These are phyloP conservation scores for Ophioceras dolichostomum DNA, from an alignment of 2,329 filamentous ascomycete species.

Conservation along the genomic window DNA sequence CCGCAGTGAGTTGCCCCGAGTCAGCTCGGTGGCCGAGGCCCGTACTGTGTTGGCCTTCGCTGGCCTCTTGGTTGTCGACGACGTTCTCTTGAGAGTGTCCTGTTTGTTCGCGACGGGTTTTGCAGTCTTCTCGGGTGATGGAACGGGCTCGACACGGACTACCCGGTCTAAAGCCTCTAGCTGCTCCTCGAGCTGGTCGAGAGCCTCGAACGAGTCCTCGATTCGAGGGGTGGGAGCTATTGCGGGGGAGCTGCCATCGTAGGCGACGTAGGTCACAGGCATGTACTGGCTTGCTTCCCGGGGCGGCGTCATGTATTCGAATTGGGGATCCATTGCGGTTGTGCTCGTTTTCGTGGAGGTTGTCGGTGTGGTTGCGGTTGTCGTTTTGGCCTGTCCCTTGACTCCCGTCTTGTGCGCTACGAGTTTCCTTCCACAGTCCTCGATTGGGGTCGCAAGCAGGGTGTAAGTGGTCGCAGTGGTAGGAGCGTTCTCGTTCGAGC, in stretches of 20 bases:
- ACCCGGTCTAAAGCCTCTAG: slow-evolving; percentile 39
- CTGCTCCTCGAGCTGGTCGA: slow-evolving; percentile 49
- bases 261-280: no score
- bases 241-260: background rate
- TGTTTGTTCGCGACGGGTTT: slow-evolving; percentile 4
- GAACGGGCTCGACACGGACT: slow-evolving; percentile 19
- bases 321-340: no score
- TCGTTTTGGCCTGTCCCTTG: no score
- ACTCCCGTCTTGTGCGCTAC: no score
- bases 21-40: slow-evolving; percentile 19
- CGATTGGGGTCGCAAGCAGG: slow-evolving; percentile 1
- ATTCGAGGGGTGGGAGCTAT: slow-evolving; percentile 26
- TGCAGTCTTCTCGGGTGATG: slow-evolving; percentile 18
- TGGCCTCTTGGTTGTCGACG: slow-evolving; percentile 7
- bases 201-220: slow-evolving; percentile 50
- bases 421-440: background rate
- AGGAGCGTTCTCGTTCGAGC: background rate
- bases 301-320: no score
- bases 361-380: no score
- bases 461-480: background rate
- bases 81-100: slow-evolving; percentile 7
- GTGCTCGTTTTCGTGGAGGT: no score
- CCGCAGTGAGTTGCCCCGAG: slow-evolving; percentile 21
- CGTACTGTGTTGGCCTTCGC: slow-evolving; percentile 25
- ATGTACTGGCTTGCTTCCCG: no score